These are phyloP conservation scores for Saccharomycopsis schoenii DNA, from an alignment of 805 yeast genomes.

Conservation along the genomic window DNA sequence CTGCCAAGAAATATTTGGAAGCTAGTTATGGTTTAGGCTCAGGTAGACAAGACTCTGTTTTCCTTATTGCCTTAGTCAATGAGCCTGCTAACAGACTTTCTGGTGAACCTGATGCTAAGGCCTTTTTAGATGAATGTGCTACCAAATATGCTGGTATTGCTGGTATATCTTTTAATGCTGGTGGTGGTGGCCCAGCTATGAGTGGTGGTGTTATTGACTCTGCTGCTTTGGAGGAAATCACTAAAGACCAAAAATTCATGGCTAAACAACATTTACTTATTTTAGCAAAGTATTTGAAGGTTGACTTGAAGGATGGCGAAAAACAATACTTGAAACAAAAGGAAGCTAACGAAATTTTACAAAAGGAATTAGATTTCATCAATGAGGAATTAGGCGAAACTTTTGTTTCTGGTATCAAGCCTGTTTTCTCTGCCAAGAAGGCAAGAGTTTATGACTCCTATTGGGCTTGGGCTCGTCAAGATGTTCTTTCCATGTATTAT, in stretches of 20 bases:
- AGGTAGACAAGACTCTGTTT: conserved; percentile 90
- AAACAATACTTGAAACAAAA: conserved; percentile 68
- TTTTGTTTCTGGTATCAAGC: conserved; percentile 84
- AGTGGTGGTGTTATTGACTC: conserved; percentile 78
- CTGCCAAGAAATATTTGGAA: conserved; percentile 87
- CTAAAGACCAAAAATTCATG: conserved; percentile 38
- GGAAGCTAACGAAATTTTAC: conserved; percentile 74
- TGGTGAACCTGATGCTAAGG: conserved; percentile 82
- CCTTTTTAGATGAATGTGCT: conserved; percentile 71
- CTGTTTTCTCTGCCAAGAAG: conserved; percentile 83
- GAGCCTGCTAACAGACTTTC: conserved; percentile 90
- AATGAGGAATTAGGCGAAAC: conserved; percentile 75
- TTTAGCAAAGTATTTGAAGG: conserved; percentile 86
- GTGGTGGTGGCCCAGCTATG: conserved; percentile 31
- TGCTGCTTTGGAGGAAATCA: conserved; percentile 77
- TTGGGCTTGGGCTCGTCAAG: conserved; percentile 99
- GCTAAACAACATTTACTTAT: conserved; percentile 65
- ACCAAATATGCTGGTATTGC: conserved; percentile 77
- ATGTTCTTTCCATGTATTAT: conserved; percentile 83
- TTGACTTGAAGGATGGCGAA: conserved; percentile 86
- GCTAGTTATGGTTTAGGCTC: conserved; percentile 85
- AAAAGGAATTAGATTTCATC: conserved; percentile 79
- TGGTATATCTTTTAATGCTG: conserved; percentile 64
- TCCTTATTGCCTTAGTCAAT: conserved; percentile 71
- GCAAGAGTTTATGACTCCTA: conserved; percentile 95